Evolutionary conservation across 2,329 filamentous ascomycete genomes (phyloP).

Genomic region (Diaporthe ilicicola): DNA sequence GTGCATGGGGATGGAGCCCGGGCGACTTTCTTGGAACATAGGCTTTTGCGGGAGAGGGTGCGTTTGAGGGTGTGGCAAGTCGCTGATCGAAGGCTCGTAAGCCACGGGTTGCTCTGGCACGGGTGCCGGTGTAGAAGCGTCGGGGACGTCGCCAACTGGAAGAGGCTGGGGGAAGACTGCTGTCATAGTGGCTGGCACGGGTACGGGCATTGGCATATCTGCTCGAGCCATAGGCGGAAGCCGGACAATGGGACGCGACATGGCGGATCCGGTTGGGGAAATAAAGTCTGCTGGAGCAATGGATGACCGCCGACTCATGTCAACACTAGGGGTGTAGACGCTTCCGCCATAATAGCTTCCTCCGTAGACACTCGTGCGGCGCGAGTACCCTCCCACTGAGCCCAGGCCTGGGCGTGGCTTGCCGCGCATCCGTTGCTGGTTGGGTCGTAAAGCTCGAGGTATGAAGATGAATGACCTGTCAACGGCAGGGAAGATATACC

Average conservation of each 20-base stretch:
- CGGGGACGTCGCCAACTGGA: slow-evolving; percentile 34
- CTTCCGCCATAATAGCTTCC: slow-evolving; percentile 72
- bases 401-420: slow-evolving; percentile 77
- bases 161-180: slow-evolving; percentile 28
- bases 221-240: slow-evolving; percentile 70
- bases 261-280: slow-evolving; percentile 81
- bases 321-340: slow-evolving; percentile 84
- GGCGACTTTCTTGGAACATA: slow-evolving; percentile 63
- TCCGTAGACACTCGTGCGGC: slow-evolving; percentile 84
- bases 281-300: slow-evolving; percentile 74
- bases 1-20: slow-evolving; percentile 77
- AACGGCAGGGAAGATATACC: slow-evolving; percentile 89
- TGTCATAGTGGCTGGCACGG: slow-evolving; percentile 38
- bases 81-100: slow-evolving; percentile 55
- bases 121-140: slow-evolving; percentile 13
- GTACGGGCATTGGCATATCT: slow-evolving; percentile 36
- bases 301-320: slow-evolving; percentile 91
- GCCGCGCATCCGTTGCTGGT: slow-evolving; percentile 82
- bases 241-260: slow-evolving; percentile 85
- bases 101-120: slow-evolving; percentile 18
- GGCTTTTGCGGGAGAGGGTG: slow-evolving; percentile 68
- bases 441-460: slow-evolving; percentile 89
- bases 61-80: slow-evolving; percentile 64
- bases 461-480: slow-evolving; percentile 99
- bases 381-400: slow-evolving; percentile 73